A percentile compares a stretch with the other conserved stretches of the same genome.
phyloP scores from a whole-genome alignment of 179 eudicot species.

The Kewa caespitosa region DNA sequence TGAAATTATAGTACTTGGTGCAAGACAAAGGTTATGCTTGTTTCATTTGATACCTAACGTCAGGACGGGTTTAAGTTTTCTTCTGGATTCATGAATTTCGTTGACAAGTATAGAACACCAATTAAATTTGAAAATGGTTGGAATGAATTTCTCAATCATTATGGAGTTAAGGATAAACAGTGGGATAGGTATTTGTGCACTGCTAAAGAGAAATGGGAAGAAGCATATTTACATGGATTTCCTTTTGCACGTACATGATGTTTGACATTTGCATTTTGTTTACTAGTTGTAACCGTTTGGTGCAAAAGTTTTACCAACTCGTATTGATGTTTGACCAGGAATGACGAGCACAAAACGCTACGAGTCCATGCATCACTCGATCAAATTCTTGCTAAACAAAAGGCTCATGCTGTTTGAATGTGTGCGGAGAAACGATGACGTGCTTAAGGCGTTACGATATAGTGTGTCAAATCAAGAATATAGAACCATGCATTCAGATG shows the following conservation, averaged over 20 bases:
- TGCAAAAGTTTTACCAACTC: too few species aligned
- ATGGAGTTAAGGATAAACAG: neutral
- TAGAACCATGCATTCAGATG: too few species aligned
- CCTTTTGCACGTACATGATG: neutral
- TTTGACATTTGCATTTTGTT: neutral
- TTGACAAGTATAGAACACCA: neutral
- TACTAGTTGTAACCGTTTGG: neutral
- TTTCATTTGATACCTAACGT: constrained; percentile 7
- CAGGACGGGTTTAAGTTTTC: too few species aligned
- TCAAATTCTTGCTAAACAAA: neutral
- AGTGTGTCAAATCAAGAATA: too few species aligned
- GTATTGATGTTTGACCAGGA: neutral
- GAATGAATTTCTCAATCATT: neutral
- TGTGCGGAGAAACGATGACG: neutral
- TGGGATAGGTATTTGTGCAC: neutral
- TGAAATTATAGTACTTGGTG: neutral
- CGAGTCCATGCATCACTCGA: neutral
- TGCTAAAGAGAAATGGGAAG: neutral
- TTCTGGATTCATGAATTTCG: neutral
- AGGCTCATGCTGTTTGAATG: neutral
- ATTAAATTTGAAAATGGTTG: neutral
- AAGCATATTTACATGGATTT: neutral
- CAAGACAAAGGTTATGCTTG: neutral
- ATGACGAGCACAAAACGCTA: too few species aligned
- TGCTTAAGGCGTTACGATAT: too few species aligned